Conservation (phyloP, 306 rosid species). For the Cyclanthera cordifolia region DNA sequence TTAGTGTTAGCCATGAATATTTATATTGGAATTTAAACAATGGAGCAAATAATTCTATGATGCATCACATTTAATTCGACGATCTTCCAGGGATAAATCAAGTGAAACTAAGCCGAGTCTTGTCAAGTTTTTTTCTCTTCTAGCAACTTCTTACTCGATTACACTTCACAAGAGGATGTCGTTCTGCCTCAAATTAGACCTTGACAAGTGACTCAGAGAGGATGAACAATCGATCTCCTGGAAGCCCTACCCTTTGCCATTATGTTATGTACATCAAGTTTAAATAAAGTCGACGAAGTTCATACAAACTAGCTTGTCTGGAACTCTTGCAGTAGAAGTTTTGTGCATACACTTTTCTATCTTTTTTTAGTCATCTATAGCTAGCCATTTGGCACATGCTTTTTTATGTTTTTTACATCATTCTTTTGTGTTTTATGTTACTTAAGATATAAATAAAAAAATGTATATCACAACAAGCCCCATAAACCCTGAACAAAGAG, state of each 20-base stretch:
- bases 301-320: not conserved
- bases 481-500: too few relatives aligned
- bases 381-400: not conserved
- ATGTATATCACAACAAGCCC: too few relatives aligned
- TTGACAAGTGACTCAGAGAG: too few relatives aligned
- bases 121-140: conserved; percentile 74
- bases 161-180: conserved; percentile 59
- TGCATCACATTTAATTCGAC: conserved; percentile 73
- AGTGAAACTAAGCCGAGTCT: conserved; percentile 40
- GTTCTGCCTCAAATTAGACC: conserved; percentile 76
- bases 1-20: conserved; percentile 36
- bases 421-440: not conserved
- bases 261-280: not conserved
- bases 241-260: not conserved
- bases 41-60: conserved; percentile 65
- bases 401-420: not conserved
- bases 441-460: not conserved
- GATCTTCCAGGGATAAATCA: conserved; percentile 55
- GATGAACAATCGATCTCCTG: not conserved
- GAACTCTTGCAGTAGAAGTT: not conserved
- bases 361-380: not conserved
- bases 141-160: conserved; percentile 43
- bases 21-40: conserved; percentile 56
- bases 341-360: not conserved
- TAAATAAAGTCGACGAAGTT: not conserved